A percentile compares a stretch with the other conserved stretches of the same genome.
Conservation (phyloP, 768 basidiomycete species). For the Boletales sp. region DNA sequence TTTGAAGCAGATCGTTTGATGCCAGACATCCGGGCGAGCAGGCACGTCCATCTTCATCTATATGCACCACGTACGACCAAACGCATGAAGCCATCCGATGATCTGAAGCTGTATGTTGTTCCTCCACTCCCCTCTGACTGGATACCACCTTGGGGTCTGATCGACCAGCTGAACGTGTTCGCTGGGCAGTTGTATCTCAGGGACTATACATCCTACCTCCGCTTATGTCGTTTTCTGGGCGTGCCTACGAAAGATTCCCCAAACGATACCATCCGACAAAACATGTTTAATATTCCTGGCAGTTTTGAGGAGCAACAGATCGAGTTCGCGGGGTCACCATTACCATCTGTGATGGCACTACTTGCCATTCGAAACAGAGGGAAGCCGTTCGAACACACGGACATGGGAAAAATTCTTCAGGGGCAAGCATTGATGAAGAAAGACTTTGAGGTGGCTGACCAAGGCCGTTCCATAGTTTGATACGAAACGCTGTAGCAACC, state of each 20-base stretch:
- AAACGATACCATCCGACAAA: not conserved
- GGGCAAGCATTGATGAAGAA: not conserved
- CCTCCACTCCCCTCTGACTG: not conserved
- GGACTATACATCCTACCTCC: slow-evolving; percentile 17
- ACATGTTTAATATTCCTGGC: slow-evolving; percentile 1
- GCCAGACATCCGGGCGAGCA: not conserved
- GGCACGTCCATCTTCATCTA: slow-evolving; percentile 1
- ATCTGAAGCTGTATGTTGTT: not conserved
- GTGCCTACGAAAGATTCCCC: not conserved
- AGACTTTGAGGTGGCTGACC: not conserved
- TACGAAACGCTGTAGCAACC: too few species aligned
- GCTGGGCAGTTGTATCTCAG: too few species aligned
- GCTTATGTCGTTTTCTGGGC: slow-evolving; percentile 21
- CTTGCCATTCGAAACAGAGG: not conserved
- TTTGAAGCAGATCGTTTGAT: not conserved
- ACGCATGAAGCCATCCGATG: not conserved
- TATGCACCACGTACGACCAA: not conserved
- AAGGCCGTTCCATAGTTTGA: too few species aligned
- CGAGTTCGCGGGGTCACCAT: slow-evolving; percentile 30
- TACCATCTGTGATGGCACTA: not conserved
- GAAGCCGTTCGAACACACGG: not conserved
- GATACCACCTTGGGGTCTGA: not conserved
- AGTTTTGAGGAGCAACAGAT: not conserved
- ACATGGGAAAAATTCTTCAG: not conserved
- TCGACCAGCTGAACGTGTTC: slow-evolving; percentile 2